Evolutionary conservation across 1,139 yeast genomes (phyloP).

Genomic region (Geotrichum europaeum): DNA sequence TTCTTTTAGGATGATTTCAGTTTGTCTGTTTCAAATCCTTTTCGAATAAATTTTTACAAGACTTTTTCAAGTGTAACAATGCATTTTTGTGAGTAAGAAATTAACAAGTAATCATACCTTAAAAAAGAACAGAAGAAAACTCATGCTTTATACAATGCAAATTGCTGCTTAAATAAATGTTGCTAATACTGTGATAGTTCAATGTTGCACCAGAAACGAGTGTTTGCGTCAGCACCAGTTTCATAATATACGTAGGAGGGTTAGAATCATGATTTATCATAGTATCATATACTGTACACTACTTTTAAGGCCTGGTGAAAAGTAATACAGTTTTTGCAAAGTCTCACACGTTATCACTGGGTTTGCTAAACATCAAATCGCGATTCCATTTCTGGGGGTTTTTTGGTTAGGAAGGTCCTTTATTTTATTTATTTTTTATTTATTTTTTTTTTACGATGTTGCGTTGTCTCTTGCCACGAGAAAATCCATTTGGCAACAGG

Average conservation of each 20-base stretch:
- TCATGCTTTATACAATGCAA: not conserved
- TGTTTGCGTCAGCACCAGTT: not conserved
- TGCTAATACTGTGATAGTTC: not conserved
- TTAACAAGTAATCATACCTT: too few relatives aligned
- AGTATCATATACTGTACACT: not conserved
- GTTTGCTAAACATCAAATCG: too few relatives aligned
- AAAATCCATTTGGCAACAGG: not conserved
- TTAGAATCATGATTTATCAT: not conserved
- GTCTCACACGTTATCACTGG: too few relatives aligned
- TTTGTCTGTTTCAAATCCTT: too few relatives aligned
- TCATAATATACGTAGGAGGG: not conserved
- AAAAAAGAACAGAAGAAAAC: too few relatives aligned
- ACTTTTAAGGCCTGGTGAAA: not conserved
- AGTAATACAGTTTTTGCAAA: too few relatives aligned
- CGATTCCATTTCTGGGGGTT: too few relatives aligned
- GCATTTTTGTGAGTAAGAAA: too few relatives aligned
- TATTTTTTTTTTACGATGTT: not conserved
- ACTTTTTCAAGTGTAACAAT: too few relatives aligned
- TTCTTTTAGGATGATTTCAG: too few relatives aligned
- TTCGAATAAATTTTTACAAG: too few relatives aligned
- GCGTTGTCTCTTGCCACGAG: not conserved
- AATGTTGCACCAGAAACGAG: not conserved
- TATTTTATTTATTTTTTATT: not conserved
- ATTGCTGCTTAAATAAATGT: not conserved
- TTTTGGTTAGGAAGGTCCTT: too few relatives aligned